Conservation (phyloP, 805 yeast genomes). For the Schwanniomyces sp. region DNA sequence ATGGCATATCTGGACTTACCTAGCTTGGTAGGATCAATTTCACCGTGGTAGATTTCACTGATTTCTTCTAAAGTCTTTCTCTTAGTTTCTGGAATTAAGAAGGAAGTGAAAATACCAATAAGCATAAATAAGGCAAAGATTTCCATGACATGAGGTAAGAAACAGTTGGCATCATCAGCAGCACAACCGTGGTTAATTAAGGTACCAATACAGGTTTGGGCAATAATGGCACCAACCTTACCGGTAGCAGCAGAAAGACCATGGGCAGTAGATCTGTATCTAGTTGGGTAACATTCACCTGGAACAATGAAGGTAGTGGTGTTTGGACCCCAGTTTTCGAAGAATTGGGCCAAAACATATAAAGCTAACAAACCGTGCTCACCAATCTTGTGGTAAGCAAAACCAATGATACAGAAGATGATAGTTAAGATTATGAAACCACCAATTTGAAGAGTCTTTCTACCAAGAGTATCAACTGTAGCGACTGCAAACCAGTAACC, state of each 20-base stretch:
- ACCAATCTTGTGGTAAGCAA: constrained; percentile 71
- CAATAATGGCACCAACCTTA: constrained; percentile 90
- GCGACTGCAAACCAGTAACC: constrained; percentile 90
- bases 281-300: constrained; percentile 91
- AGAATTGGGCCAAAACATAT: constrained; percentile 80
- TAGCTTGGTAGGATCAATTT: constrained; percentile 50
- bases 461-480: constrained; percentile 76
- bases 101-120: constrained; percentile 63
- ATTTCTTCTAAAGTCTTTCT: constrained; percentile 87
- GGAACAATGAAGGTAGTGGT: constrained; percentile 89
- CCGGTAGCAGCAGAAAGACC: constrained; percentile 94
- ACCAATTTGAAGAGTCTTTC: constrained; percentile 77
- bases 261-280: constrained; percentile 94
- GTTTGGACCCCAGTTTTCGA: constrained; percentile 92
- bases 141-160: constrained; percentile 90
- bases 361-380: constrained; percentile 71
- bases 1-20: constrained; percentile 38
- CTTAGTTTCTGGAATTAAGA: constrained; percentile 86
- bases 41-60: constrained; percentile 80
- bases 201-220: constrained; percentile 85
- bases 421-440: constrained; percentile 74
- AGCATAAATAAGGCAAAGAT: constrained; percentile 91
- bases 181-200: constrained; percentile 78
- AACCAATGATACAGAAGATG: constrained; percentile 78
- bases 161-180: constrained; percentile 61